Evolutionary conservation across 345 rosid genomes (phyloP).

Genomic region (Acer campestre): DNA sequence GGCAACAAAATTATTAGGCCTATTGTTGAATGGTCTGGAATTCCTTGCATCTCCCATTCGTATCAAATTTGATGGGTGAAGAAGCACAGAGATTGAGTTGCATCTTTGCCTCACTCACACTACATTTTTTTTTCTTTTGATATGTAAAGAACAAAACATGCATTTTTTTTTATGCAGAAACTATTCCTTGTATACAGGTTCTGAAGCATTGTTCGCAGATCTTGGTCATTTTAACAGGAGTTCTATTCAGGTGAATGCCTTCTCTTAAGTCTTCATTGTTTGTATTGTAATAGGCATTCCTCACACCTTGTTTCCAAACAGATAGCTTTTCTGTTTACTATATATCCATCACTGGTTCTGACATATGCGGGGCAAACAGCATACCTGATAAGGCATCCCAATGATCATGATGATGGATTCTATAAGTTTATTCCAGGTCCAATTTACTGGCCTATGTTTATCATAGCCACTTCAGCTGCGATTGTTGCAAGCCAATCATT

Average conservation of each 20-base stretch:
- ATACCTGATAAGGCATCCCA: slow-evolving; percentile 66
- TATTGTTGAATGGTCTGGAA: not conserved
- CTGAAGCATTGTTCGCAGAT: slow-evolving; percentile 90
- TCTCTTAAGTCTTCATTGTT: slow-evolving; percentile 3
- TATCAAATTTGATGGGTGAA: slow-evolving; percentile 3
- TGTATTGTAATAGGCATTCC: slow-evolving; percentile 8
- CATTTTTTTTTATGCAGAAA: slow-evolving; percentile 1
- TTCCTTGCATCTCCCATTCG: not conserved
- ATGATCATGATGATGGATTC: slow-evolving; percentile 69
- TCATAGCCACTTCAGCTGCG: slow-evolving; percentile 74
- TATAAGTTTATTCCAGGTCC: slow-evolving; percentile 73
- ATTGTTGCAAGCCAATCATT: slow-evolving; percentile 87
- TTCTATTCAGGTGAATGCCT: slow-evolving; percentile 55
- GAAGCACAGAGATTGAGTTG: not conserved
- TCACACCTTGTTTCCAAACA: slow-evolving; percentile 30
- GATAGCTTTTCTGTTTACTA: slow-evolving; percentile 69
- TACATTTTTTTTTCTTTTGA: not conserved
- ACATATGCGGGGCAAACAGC: slow-evolving; percentile 95
- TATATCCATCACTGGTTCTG: slow-evolving; percentile 81
- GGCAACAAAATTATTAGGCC: not conserved
- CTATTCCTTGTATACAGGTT: slow-evolving; percentile 46
- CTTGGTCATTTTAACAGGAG: slow-evolving; percentile 76
- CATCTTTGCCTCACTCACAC: not conserved
- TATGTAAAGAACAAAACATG: not conserved
- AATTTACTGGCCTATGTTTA: slow-evolving; percentile 84